These are phyloP conservation scores for Sclerotinia subarctica DNA, from an alignment of 2,329 filamentous ascomycete species.

Conservation along the genomic window DNA sequence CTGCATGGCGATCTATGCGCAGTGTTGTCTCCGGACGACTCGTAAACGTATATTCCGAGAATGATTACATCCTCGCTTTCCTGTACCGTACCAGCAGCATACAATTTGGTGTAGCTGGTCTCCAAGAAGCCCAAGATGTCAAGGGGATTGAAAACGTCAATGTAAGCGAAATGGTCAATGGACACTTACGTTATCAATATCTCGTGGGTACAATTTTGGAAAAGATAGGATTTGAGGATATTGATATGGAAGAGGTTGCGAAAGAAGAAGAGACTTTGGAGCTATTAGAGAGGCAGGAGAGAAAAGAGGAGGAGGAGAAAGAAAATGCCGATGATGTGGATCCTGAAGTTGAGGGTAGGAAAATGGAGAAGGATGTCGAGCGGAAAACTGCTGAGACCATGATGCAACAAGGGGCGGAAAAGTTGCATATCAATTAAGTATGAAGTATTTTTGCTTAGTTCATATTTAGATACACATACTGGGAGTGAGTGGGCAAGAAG, in stretches of 20 bases:
- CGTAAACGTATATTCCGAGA: conserved; percentile 84
- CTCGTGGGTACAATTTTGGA: conserved; percentile 64
- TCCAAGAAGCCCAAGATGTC: conserved; percentile 69
- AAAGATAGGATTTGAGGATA: conserved; percentile 62
- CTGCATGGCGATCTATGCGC: conserved; percentile 73
- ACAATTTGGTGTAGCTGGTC: conserved; percentile 77
- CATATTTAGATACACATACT: no score
- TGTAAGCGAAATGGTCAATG: conserved; percentile 60
- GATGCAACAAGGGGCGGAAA: conserved; percentile 19
- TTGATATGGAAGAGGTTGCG: conserved; percentile 45
- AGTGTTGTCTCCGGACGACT: conserved; percentile 76
- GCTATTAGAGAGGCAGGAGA: conserved; percentile 44
- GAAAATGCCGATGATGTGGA: conserved; percentile 33
- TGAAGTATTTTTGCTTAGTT: background rate
- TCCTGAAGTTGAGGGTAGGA: conserved; percentile 36
- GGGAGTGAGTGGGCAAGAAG: no score
- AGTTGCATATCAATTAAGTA: conserved; percentile 14
- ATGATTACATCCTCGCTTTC: conserved; percentile 84
- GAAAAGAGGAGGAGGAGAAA: conserved; percentile 39
- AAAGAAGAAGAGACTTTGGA: conserved; percentile 45
- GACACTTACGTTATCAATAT: conserved; percentile 68
- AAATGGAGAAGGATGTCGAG: conserved; percentile 32
- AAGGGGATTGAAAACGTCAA: conserved; percentile 62
- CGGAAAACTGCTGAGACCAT: conserved; percentile 15
- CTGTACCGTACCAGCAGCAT: conserved; percentile 82